These are phyloP conservation scores for Pichia sp. DNA, from an alignment of 1,139 yeast genomes.

Conservation along the genomic window DNA sequence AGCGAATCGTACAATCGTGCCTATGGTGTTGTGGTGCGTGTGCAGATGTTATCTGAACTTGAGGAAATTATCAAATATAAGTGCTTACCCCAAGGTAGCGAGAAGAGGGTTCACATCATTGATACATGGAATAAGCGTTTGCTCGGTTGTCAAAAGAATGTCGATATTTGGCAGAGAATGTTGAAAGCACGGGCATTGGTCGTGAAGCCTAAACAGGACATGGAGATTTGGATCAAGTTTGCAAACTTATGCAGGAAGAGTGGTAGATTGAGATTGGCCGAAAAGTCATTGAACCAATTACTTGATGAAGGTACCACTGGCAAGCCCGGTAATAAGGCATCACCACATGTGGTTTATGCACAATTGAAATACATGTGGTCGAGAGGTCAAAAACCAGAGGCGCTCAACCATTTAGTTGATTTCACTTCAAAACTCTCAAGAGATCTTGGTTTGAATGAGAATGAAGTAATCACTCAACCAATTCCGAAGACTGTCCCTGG, in stretches of 20 bases:
- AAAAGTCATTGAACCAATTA: conserved; percentile 75
- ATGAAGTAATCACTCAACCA: conserved; percentile 84
- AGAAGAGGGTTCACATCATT: conserved; percentile 69
- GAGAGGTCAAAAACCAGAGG: conserved; percentile 81
- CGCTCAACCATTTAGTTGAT: conserved; percentile 76
- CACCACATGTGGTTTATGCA: conserved; percentile 96
- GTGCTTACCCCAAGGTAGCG: conserved; percentile 74
- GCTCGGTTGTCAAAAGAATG: conserved; percentile 91
- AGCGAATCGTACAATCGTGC: conserved; percentile 97
- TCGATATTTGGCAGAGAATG: conserved; percentile 97
- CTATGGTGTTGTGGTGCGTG: conserved; percentile 91
- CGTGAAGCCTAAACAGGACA: conserved; percentile 90
- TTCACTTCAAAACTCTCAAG: conserved; percentile 89
- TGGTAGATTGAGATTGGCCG: conserved; percentile 87
- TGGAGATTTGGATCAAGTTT: conserved; percentile 98
- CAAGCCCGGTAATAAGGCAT: conserved; percentile 54
- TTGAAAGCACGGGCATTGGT: conserved; percentile 89
- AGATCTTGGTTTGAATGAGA: conserved; percentile 73
- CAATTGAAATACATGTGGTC: conserved; percentile 98
- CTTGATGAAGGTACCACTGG: conserved; percentile 46
- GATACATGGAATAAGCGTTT: conserved; percentile 92
- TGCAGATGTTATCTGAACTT: conserved; percentile 93
- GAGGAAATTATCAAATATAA: conserved; percentile 93
- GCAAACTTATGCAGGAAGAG: conserved; percentile 94
- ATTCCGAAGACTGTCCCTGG: conserved; percentile 72